phyloP scores from a whole-genome alignment of 148 eudicot genomes.

The Rheum nobile region DNA sequence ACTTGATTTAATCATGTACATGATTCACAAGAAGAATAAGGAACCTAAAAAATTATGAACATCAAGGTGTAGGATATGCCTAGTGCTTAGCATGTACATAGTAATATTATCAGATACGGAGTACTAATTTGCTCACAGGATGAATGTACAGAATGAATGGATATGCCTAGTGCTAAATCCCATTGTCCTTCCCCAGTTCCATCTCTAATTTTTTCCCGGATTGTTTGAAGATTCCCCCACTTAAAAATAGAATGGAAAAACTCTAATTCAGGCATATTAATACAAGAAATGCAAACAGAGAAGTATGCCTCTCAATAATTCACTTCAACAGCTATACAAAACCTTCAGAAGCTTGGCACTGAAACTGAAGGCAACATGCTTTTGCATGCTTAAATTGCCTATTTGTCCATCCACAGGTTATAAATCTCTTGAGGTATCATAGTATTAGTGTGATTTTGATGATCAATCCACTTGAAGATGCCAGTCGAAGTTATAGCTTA shows the following conservation, averaged over 20 bases:
- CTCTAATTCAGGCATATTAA: not conserved
- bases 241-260: not conserved
- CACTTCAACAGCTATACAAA: not conserved
- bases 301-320: not conserved
- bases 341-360: not conserved
- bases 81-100: too few species aligned
- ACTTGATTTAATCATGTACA: not conserved
- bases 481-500: not conserved
- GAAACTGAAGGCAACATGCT: not conserved
- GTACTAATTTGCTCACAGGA: not conserved
- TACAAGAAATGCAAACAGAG: not conserved
- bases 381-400: not conserved
- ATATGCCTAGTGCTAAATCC: too few species aligned
- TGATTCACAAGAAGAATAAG: not conserved
- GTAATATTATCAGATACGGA: too few species aligned
- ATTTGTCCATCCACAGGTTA: not conserved
- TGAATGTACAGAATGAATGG: too few species aligned
- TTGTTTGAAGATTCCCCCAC: not conserved
- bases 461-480: not conserved
- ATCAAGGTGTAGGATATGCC: not conserved
- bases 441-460: not conserved
- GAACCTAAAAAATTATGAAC: not conserved
- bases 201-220: not conserved
- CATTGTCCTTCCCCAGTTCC: too few species aligned
- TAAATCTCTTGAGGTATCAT: not conserved